Percentiles rank a stretch among this genome's conserved stretches.
These are phyloP conservation scores for Nakazawaea ernobii DNA, from an alignment of 805 yeast species.

Conservation along the genomic window DNA sequence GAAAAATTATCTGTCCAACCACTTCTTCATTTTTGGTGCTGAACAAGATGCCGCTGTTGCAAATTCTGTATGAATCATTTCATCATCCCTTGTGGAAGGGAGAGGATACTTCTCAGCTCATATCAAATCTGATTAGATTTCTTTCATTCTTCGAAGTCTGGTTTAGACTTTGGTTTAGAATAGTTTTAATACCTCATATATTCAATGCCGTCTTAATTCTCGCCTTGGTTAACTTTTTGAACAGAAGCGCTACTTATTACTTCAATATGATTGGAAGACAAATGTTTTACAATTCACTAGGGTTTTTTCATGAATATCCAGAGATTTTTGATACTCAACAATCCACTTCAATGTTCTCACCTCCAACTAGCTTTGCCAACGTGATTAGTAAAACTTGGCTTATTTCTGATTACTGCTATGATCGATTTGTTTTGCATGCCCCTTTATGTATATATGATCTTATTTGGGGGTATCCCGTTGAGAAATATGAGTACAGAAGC, in stretches of 20 bases:
- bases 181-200: neutral
- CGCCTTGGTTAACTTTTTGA: neutral
- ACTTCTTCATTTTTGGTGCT: neutral
- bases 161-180: neutral
- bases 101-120: no score
- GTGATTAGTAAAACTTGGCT: slow-evolving; percentile 18
- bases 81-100: neutral
- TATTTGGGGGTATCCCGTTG: neutral
- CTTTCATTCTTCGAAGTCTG: neutral
- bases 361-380: neutral
- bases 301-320: no score
- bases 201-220: neutral
- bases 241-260: neutral
- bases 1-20: no score
- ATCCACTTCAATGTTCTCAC: neutral
- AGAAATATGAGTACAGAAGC: slow-evolving; percentile 3
- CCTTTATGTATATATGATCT: slow-evolving; percentile 22
- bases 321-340: no score
- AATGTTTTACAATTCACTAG: no score
- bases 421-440: slow-evolving; percentile 31
- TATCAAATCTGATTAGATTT: neutral
- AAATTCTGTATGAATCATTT: slow-evolving; percentile 1
- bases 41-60: slow-evolving; percentile 6
- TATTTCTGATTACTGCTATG: slow-evolving; percentile 32
- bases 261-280: no score